Percentiles rank a stretch among this genome's conserved stretches.
Evolutionary conservation across 306 rosid species (phyloP).

Genomic region (Inga oerstediana): DNA sequence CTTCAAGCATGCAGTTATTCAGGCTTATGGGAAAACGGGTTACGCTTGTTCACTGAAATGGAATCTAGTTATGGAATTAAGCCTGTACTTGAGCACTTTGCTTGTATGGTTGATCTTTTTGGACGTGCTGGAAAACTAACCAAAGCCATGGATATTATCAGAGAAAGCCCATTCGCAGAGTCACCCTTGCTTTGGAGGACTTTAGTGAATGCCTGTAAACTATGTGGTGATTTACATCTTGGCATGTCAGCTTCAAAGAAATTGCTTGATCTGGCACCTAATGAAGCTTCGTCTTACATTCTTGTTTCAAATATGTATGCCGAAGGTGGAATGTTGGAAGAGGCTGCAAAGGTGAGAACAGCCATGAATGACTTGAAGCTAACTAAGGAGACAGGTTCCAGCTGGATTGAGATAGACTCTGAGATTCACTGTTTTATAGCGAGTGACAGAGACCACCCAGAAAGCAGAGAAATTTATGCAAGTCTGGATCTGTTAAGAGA

Average conservation of each 20-base stretch:
- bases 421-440: constrained; percentile 58
- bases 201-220: constrained; percentile 50
- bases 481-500: constrained; percentile 37
- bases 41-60: constrained; percentile 53
- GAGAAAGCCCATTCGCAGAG: constrained; percentile 42
- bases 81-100: constrained; percentile 52
- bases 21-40: constrained; percentile 51
- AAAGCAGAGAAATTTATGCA: constrained; percentile 49
- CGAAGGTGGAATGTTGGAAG: constrained; percentile 48
- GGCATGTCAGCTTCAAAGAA: constrained; percentile 48
- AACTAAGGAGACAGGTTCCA: constrained; percentile 56
- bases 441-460: constrained; percentile 49
- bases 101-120: constrained; percentile 48
- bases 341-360: constrained; percentile 60
- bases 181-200: constrained; percentile 61
- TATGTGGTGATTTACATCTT: constrained; percentile 41
- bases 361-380: constrained; percentile 53
- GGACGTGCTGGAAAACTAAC: constrained; percentile 46
- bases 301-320: constrained; percentile 58
- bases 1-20: constrained; percentile 62
- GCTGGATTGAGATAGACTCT: constrained; percentile 50
- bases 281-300: constrained; percentile 55
- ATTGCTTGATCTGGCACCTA: constrained; percentile 54
- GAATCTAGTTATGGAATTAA: constrained; percentile 43
- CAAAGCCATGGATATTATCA: constrained; percentile 40